Percentiles rank a stretch among this genome's conserved stretches.
Evolutionary conservation across 2,329 filamentous ascomycete species (phyloP).

Genomic region (Aspergillus tubingensis): DNA sequence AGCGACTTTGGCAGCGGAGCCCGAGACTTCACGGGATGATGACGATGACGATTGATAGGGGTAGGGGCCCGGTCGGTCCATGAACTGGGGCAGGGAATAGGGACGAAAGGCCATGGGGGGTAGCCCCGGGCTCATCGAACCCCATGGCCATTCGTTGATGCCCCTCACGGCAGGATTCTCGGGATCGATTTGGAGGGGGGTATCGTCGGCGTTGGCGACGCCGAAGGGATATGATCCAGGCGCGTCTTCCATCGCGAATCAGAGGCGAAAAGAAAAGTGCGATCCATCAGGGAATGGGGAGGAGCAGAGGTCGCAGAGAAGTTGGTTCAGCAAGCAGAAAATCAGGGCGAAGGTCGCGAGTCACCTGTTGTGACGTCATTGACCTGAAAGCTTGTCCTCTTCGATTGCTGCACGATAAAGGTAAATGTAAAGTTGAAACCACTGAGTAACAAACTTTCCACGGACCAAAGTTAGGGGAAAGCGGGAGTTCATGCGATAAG

Average conservation of each 20-base stretch:
- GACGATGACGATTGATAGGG: slow-evolving; percentile 12
- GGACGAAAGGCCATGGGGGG: slow-evolving; percentile 12
- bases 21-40: slow-evolving; percentile 6
- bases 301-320: neutral
- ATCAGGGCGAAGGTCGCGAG: neutral
- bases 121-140: slow-evolving; percentile 3
- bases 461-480: neutral
- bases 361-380: neutral
- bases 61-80: neutral
- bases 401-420: too few species aligned
- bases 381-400: neutral
- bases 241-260: neutral
- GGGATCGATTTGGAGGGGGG: neutral
- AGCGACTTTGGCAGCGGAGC: slow-evolving; percentile 26
- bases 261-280: neutral
- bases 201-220: neutral
- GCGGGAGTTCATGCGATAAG: neutral
- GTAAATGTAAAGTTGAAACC: too few species aligned
- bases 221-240: neutral
- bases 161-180: neutral
- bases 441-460: neutral
- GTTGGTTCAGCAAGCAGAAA: neutral
- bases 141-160: slow-evolving; percentile 17
- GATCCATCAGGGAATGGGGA: neutral
- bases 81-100: slow-evolving; percentile 6